A percentile compares a stretch with the other conserved stretches of the same genome.
These are phyloP conservation scores for Phytophthora tubulina DNA, from an alignment of 352 stramenopile genomes.

Conservation along the genomic window DNA sequence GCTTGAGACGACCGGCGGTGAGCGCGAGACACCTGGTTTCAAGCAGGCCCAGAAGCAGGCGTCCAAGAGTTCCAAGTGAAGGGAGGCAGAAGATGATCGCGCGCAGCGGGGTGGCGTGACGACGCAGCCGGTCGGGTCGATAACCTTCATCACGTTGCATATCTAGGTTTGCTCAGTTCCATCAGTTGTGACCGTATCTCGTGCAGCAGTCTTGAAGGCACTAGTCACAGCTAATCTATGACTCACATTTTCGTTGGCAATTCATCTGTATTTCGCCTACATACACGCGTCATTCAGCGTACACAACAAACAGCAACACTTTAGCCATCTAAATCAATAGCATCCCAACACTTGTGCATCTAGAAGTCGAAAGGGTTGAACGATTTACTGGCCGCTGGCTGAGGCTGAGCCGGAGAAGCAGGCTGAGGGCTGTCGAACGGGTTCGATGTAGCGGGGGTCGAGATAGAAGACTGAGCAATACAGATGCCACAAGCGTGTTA, in stretches of 20 bases:
- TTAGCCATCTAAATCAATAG: not conserved
- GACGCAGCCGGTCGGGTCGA: conserved; percentile 26
- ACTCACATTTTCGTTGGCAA: conserved; percentile 12
- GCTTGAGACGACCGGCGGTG: not conserved
- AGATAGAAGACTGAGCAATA: conserved; percentile 36
- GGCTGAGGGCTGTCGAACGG: conserved; percentile 45
- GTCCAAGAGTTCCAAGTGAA: conserved; percentile 36
- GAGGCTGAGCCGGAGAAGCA: conserved; percentile 6
- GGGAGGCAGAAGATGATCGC: conserved; percentile 22
- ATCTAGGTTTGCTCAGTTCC: conserved; percentile 33
- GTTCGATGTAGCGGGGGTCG: conserved; percentile 33
- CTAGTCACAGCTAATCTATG: conserved; percentile 10
- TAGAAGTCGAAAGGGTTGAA: conserved; percentile 71
- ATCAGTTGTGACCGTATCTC: not conserved
- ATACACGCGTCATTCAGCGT: conserved; percentile 13
- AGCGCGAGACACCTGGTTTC: conserved; percentile 15
- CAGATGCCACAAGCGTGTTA: not conserved
- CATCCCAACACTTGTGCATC: not conserved
- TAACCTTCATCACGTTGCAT: conserved; percentile 46
- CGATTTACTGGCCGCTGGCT: conserved; percentile 37
- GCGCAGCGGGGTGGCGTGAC: conserved; percentile 6
- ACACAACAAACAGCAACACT: conserved; percentile 17
- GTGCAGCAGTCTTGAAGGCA: conserved; percentile 6
- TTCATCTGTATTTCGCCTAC: conserved; percentile 18
- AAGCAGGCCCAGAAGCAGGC: conserved; percentile 19